Percentiles rank a stretch among this genome's conserved stretches.
phyloP scores from a whole-genome alignment of 305 asterid genomes.

The Fraxinus xanthoxyloides region DNA sequence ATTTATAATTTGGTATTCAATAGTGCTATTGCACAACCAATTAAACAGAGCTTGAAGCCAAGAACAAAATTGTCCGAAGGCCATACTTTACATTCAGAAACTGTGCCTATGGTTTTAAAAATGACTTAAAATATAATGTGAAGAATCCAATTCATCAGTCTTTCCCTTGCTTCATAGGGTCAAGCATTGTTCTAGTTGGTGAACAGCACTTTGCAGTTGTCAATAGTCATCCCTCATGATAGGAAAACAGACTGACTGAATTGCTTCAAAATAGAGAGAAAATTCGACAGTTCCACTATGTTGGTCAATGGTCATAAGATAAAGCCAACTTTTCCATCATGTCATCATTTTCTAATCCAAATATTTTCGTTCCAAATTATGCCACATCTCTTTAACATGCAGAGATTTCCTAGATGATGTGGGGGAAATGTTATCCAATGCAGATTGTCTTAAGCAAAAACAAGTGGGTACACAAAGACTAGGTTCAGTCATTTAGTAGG shows the following conservation, averaged over 20 bases:
- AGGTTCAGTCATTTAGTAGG: neutral
- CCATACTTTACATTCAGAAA: neutral
- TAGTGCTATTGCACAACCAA: neutral
- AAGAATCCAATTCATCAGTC: neutral
- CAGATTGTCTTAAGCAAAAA: neutral
- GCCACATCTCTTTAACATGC: neutral
- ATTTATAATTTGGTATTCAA: constrained; percentile 7
- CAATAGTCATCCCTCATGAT: neutral
- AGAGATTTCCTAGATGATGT: neutral
- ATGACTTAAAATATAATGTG: neutral
- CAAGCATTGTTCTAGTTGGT: neutral
- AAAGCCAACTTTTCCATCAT: neutral
- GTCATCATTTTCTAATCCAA: neutral
- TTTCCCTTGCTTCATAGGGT: neutral
- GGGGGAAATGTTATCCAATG: neutral
- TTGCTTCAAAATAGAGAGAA: neutral
- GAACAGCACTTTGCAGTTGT: neutral
- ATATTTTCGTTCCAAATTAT: neutral
- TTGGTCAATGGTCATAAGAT: neutral
- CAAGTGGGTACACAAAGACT: neutral
- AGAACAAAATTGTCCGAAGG: neutral
- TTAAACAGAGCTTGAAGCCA: neutral
- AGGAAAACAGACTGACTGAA: neutral
- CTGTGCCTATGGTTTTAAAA: neutral
- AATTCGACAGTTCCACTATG: neutral